A percentile compares a stretch with the other conserved stretches of the same genome.
phyloP scores from a whole-genome alignment of 176 grass and related monocot species.

The Canna indica region DNA sequence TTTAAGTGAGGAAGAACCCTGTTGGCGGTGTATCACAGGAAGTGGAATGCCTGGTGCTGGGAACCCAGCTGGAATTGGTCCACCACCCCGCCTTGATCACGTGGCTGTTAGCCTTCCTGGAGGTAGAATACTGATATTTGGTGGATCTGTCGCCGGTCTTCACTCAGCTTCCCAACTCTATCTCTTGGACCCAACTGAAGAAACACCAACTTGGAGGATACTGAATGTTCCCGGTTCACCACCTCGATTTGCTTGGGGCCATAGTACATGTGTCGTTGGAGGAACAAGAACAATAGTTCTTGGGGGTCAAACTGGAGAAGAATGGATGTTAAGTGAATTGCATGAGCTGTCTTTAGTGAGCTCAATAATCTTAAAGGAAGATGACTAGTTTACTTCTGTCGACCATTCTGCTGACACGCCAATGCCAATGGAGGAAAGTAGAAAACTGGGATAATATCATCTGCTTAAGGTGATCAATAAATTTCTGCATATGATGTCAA shows the following conservation, averaged over 20 bases:
- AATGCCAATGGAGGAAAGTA: not conserved
- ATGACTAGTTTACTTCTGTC: not conserved
- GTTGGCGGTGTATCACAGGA: constrained; percentile 19
- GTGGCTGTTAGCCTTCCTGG: constrained; percentile 17
- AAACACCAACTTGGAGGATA: constrained; percentile 16
- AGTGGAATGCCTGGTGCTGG: constrained; percentile 19
- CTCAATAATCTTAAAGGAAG: not conserved
- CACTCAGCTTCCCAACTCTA: constrained; percentile 20
- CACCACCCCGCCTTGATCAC: constrained; percentile 19
- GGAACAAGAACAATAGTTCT: constrained; percentile 19
- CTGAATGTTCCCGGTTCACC: constrained; percentile 15
- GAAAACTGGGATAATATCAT: too few species aligned
- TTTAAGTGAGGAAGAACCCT: constrained; percentile 14
- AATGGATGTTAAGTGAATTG: constrained; percentile 17
- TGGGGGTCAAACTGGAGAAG: constrained; percentile 18
- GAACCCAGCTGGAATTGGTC: constrained; percentile 12
- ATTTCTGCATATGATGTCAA: not conserved
- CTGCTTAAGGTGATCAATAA: not conserved
- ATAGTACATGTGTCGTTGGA: constrained; percentile 19
- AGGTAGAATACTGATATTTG: constrained; percentile 16
- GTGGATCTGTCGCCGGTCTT: constrained; percentile 20
- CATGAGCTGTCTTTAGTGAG: constrained; percentile 14
- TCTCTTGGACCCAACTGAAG: constrained; percentile 18
- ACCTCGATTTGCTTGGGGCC: constrained; percentile 18
- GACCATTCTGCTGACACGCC: not conserved